Evolutionary conservation across 331 rosid species (phyloP), one percentile per base, ranked within the genome.

Genomic region (Erythrophleum ivorense): DNA sequence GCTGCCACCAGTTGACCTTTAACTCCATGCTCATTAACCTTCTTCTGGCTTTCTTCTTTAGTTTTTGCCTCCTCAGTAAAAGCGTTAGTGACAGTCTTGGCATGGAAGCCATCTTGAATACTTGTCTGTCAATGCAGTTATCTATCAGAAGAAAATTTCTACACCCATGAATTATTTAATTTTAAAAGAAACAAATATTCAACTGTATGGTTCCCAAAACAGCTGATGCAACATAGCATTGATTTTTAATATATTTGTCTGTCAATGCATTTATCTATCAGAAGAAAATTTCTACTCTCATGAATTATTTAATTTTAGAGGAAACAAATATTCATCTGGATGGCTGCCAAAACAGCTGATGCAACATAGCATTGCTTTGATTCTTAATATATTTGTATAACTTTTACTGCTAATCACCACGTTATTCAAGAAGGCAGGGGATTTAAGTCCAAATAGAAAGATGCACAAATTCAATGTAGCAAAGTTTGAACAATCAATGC

Each of bases 1-100:
- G 73, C 76, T 84, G 81, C 86, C 76, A 53, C 75, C 71, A 63
- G 83, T 76, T 76, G 89, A 55, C 53, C 82, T 65, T 82, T 85
- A 81, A 55, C 84, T 78, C 75, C 80, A 58, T 81, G 82, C 77
- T 85, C 82, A 38, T 75, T 81, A 72, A 45, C 79, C 68, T 81
- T 76, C 74, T 55, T 54, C 59, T 19, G 64, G 24, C 43, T 65
- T 62, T 83, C 85, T 46, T 87, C 84, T 79, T 83, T 80, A 68
- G 86, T 60, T 83, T 82, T 86, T 49, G 63, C 68, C 50, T 68
- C 78, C 75, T 62, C 82, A 0, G 67, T 66, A 4, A 8, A 41
- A 78, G 85, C 68, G 48, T 57, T 46, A 68, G 80, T 85, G 41
- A 38, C 77, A 71, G 67, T 83, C 84, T 89, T 80, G 53, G 73